Conservation (phyloP, 495 filamentous ascomycete species). For the Arthonia radiata region DNA sequence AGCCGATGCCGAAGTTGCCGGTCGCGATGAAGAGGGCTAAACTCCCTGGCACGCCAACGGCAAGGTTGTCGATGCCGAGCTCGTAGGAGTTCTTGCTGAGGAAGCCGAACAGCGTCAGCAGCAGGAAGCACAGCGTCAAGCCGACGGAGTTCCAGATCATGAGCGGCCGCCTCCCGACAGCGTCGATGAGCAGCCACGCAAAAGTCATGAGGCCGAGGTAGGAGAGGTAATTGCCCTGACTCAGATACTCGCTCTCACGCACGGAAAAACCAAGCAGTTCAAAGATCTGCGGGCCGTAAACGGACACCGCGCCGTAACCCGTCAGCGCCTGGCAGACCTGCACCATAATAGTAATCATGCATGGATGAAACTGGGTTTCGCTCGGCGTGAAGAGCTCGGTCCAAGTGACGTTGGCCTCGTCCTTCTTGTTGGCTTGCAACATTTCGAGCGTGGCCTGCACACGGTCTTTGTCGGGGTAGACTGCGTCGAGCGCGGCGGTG, state of each 20-base stretch:
- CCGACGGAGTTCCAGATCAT: slow-evolving; percentile 23
- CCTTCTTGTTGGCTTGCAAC: slow-evolving; percentile 17
- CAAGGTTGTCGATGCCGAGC: slow-evolving; percentile 13
- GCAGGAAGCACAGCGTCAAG: slow-evolving; percentile 18
- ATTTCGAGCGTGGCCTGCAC: slow-evolving; percentile 21
- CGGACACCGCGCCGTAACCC: slow-evolving; percentile 28
- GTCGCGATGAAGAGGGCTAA: slow-evolving; percentile 24
- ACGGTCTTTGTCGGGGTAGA: slow-evolving; percentile 22
- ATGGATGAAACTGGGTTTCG: slow-evolving; percentile 24
- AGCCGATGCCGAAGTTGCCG: slow-evolving; percentile 30
- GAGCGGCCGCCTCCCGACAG: slow-evolving; percentile 23
- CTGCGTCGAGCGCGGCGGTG: slow-evolving; percentile 13
- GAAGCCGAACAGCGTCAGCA: slow-evolving; percentile 23
- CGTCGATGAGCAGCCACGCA: slow-evolving; percentile 26
- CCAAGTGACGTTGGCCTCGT: slow-evolving; percentile 19
- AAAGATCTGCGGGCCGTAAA: slow-evolving; percentile 34
- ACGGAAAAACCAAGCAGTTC: slow-evolving; percentile 25
- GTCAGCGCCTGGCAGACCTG: slow-evolving; percentile 32
- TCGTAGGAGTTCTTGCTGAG: slow-evolving; percentile 12
- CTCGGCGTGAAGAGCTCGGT: slow-evolving; percentile 22
- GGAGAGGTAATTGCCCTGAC: slow-evolving; percentile 27
- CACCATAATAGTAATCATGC: slow-evolving; percentile 29
- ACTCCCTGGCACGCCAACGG: slow-evolving; percentile 20
- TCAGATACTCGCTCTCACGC: slow-evolving; percentile 21
- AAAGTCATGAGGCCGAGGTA: slow-evolving; percentile 30